Evolutionary conservation across 2,329 filamentous ascomycete species (phyloP), one percentile per base, ranked within the genome.

Genomic region (Elsinoe perseae): DNA sequence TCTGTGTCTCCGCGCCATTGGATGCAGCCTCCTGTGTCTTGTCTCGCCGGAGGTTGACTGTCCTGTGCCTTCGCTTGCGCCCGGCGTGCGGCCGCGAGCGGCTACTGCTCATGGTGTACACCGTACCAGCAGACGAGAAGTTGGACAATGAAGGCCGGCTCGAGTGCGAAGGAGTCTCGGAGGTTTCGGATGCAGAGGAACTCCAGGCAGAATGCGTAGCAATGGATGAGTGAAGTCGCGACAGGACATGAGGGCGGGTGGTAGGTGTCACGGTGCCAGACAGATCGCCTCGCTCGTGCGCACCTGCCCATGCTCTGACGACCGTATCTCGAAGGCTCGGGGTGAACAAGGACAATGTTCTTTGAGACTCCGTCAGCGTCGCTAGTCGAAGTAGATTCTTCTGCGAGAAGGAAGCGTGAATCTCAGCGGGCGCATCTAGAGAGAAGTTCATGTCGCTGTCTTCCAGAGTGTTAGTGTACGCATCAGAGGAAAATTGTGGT

Each of bases 321-420:
- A 97, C 86, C 3, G 89, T 88, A 69, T 97, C 89, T 54, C 83
- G 78, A 58, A 97, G 92, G n/a, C 86, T 83, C 0, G 92, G 90
- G 1, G 92, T 96, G 68, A 95, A 95, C 0, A 97, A 76, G 3
- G 91, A 95, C 30, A 97, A 74, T 0, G 93, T 97, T 48, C 88
- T 84, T 64, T 97, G 90, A 2, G 90, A 95, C 65, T 95, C 87
- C 3, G 83, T 90, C 57, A 98, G 75, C 0, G 89, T 82, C 21
- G 87, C 89, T 10, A 98, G 77, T 52, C 88, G 85, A 21, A 95
- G 73, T 34, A 97, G 76, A 64, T 95, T 97, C 78, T 95, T 95
- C 67, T 95, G 89, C 0, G 92, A 97, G 69, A 98, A 97, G 4
- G 95, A 80, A 0, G 89, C 90, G 69, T 95, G 89, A 18, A 86